Conservation (phyloP, 768 basidiomycete genomes). For the Kwoniella sp. region DNA sequence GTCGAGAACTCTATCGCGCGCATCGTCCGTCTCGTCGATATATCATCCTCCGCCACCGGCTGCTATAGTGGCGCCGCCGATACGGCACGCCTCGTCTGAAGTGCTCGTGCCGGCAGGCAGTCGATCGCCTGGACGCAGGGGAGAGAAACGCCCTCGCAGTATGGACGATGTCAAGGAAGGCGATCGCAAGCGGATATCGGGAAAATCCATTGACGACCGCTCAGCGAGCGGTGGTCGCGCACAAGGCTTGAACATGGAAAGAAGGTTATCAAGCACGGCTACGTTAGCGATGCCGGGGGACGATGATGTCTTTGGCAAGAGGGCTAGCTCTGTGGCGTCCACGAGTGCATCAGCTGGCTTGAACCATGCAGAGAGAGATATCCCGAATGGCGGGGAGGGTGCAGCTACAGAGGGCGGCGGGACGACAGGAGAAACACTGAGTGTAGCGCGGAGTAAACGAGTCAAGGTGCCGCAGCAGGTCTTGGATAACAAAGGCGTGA, state of each 20-base stretch:
- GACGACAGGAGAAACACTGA: no score
- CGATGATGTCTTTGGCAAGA: conserved; percentile 42
- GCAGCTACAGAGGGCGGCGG: background rate
- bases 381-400: background rate
- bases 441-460: conserved; percentile 5
- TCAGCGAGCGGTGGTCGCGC: no score
- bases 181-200: conserved; percentile 21
- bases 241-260: background rate
- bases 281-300: conserved; percentile 12
- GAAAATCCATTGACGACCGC: conserved; percentile 12
- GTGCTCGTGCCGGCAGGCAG: no score
- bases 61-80: no score
- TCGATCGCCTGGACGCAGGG: conserved; percentile 41
- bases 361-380: background rate
- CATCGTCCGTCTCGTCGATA: conserved; percentile 27
- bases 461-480: conserved; percentile 34
- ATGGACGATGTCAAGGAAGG: conserved; percentile 14
- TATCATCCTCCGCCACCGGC: conserved; percentile 28
- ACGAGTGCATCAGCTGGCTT: no score
- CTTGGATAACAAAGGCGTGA: conserved; percentile 43
- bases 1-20: conserved; percentile 24
- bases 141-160: conserved; percentile 40
- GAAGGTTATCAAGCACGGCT: background rate
- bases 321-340: conserved; percentile 5
- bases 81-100: no score